phyloP scores from a whole-genome alignment of 192 early-diverging fungal genomes.

The Coemansia sp. region DNA sequence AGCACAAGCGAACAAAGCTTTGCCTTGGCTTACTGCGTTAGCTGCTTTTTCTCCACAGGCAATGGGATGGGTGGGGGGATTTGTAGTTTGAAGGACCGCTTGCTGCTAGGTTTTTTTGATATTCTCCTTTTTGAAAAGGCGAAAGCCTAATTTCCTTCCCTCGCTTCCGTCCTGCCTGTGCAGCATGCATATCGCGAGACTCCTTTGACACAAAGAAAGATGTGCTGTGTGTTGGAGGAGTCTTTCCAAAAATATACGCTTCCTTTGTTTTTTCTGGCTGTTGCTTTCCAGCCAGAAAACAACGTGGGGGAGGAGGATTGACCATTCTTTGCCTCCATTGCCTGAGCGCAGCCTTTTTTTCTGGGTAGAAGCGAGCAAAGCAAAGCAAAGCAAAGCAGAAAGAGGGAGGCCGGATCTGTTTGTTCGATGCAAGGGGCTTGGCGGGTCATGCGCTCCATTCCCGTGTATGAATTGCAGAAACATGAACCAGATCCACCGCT shows the following conservation, averaged over 20 bases:
- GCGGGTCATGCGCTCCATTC: not conserved
- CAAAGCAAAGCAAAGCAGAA: not conserved
- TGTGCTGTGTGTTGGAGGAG: not conserved
- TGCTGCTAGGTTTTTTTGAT: not conserved
- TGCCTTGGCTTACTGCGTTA: not conserved
- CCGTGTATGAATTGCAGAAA: not conserved
- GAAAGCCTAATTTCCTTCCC: not conserved
- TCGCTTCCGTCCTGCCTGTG: not conserved
- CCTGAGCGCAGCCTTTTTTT: not conserved
- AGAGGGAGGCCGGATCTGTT: not conserved
- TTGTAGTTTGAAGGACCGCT: not conserved
- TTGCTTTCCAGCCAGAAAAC: no score
- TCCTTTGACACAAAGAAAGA: slow-evolving; percentile 3
- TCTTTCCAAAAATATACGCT: not conserved
- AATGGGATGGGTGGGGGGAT: not conserved
- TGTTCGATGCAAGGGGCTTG: not conserved
- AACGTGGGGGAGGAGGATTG: not conserved
- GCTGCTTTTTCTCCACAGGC: not conserved
- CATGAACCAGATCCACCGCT: not conserved
- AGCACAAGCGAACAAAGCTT: not conserved
- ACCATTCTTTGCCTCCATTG: not conserved
- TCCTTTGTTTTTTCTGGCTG: not conserved
- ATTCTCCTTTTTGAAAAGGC: not conserved
- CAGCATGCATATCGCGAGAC: not conserved
- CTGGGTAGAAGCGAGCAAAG: no score